Base-by-base conservation (phyloP, 805 yeast species). In the Candida dajiaensis region DNA sequence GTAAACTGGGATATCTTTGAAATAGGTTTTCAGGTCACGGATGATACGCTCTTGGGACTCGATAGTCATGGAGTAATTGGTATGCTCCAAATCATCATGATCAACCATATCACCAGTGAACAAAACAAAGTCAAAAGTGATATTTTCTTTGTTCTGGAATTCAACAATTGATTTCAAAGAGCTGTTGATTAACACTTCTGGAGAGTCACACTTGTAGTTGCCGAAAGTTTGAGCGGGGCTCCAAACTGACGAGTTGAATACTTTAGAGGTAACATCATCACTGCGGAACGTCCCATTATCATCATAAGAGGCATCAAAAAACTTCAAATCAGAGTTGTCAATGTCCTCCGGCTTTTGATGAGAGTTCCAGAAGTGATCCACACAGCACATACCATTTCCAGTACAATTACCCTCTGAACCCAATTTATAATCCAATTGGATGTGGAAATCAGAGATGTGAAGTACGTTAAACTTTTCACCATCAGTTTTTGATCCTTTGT, bases 31-130 rank as follows among this genome's bases (percentile, higher is more conserved):
- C 70, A 83, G 69, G 49, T 81, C 74, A 51, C 73, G 65, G 62
- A 79, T 71, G 2, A 76, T 62, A 20, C 62, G 59, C 45, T 69
- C 71, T 60, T 83, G 86, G n/a, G 83, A 80, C 42, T 52, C 51
- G 47, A 70, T 67, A 31, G 83, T 76, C 51, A 71, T 68, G 40
- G 78, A 72, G 51, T 59, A 63, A 40, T 76, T 69, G 41, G 74
- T 74, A 56, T 74, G 71, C 41, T 71, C 69, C 12, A 68, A 57
- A 26, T 74, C 78, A 53, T 77, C 81, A 57, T 83, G 90, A 60
- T 83, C 89, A 45, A 83, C 83, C 59, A 82, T 69, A 57, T 83
- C 90, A 47, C 89, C 89, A 5, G 89, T 83, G 69, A 83, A 83
- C 35, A 83, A 63, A 2, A 83, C 73, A 57, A 83, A 83, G 44